phyloP scores from a whole-genome alignment of 139 green algal genomes.

The Chlamydomonas applanata region DNA sequence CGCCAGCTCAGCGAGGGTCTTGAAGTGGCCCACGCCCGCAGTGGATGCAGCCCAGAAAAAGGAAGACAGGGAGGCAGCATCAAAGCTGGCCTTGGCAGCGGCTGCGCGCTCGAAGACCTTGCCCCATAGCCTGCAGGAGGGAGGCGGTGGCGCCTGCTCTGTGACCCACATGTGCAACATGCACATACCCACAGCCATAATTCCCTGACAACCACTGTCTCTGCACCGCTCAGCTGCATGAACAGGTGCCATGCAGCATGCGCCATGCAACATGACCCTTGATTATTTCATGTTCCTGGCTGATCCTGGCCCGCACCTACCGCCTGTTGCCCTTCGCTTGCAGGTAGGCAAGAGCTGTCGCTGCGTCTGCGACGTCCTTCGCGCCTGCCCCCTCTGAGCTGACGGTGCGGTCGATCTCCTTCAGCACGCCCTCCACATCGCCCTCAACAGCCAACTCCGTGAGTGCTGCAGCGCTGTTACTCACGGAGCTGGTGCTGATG shows the following conservation, averaged over 20 bases:
- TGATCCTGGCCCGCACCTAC: constrained; percentile 17
- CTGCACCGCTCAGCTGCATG: background rate
- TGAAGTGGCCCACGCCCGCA: constrained; percentile 44
- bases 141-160: background rate
- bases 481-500: background rate
- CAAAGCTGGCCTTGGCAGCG: constrained; percentile 28
- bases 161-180: background rate
- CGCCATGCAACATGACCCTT: background rate
- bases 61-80: constrained; percentile 37
- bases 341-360: constrained; percentile 49
- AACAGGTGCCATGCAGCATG: background rate
- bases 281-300: background rate
- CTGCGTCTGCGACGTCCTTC: constrained; percentile 55
- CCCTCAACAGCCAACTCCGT: constrained; percentile 21
- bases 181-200: background rate
- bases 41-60: constrained; percentile 54
- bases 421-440: constrained; percentile 11
- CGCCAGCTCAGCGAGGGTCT: constrained; percentile 42
- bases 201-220: background rate
- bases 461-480: background rate
- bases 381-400: constrained; percentile 5
- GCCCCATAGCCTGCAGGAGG: constrained; percentile 39
- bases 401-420: constrained; percentile 21
- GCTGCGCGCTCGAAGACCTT: constrained; percentile 52
- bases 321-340: constrained; percentile 45